Base-by-base conservation (phyloP, 306 rosid species). In the Medicago lupulina region DNA sequence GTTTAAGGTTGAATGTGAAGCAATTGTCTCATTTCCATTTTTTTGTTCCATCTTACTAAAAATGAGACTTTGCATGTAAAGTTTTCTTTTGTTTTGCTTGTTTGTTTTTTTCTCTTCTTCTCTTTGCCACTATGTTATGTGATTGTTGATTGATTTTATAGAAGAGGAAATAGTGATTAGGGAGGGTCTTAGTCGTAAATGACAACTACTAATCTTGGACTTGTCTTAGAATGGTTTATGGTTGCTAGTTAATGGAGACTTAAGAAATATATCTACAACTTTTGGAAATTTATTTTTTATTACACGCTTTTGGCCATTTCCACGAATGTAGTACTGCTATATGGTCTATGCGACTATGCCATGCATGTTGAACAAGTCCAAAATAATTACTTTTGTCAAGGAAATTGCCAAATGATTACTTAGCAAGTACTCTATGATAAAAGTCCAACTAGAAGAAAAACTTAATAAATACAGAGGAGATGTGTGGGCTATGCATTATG, bases 321-420 rank as follows among this genome's bases (percentile, higher is more conserved):
- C 17, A 61, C 11, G 3, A 14, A 1, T 6, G 40, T 23, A 23
- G 28, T 23, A 23, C 2, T 23, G n/a, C n/a, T n/a, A n/a, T n/a
- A 23, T 1, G 28, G 28, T 23, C 28, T 1, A 13, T 4, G n/a
- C n/a, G n/a, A n/a, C n/a, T 61, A 7, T 31, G 12, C 12, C 67
- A 61, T 61, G 67, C 67, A 61, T 28, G 12, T 31, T 31, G 67
- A 61, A 31, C 8, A 61, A 61, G 67, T 61, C 41, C 41, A 28
- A 31, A 60, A 28, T 3, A 28, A 28, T 28, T 2, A n/a, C 34
- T 28, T 28, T 28, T 28, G 34, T 2, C 34, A 28, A 28, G 2
- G 34, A 28, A 28, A 28, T 28, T 28, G 0, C 36, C 6, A 31
- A 28, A 31, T 31, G 36, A 31, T 31, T 31, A 31, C 5, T 31